Evolutionary conservation across 192 early-diverging fungal species (phyloP).

Genomic region (Podila epicladia): DNA sequence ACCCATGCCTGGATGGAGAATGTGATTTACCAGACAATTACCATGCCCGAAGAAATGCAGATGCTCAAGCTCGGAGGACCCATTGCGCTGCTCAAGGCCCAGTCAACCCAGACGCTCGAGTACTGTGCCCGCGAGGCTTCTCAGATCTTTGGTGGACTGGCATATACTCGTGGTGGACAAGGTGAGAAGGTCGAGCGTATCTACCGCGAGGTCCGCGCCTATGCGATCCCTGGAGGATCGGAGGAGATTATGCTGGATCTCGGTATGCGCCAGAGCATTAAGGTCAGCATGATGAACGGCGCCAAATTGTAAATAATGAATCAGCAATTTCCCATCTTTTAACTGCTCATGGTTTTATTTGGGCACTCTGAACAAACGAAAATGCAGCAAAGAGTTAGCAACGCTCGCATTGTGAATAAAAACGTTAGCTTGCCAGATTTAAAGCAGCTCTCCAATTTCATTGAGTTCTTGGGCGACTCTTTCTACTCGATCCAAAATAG

Average conservation of each 20-base stretch:
- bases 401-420: no score
- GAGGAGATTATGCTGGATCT: slow-evolving; percentile 93
- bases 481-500: no score
- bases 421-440: no score
- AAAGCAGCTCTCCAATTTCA: no score
- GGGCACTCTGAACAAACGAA: no score
- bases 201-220: slow-evolving; percentile 86
- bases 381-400: no score
- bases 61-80: slow-evolving; percentile 85
- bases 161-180: slow-evolving; percentile 82
- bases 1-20: slow-evolving; percentile 87
- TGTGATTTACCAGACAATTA: slow-evolving; percentile 74
- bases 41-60: slow-evolving; percentile 74
- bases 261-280: slow-evolving; percentile 81
- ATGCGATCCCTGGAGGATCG: slow-evolving; percentile 86
- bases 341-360: neutral
- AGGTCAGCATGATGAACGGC: slow-evolving; percentile 62
- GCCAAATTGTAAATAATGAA: slow-evolving; percentile 36
- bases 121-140: slow-evolving; percentile 89
- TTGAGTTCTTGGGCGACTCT: no score
- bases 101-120: slow-evolving; percentile 87
- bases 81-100: slow-evolving; percentile 87
- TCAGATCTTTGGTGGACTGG: slow-evolving; percentile 91
- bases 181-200: slow-evolving; percentile 83
- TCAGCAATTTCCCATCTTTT: neutral